Base-by-base conservation (phyloP, 1,284 basidiomycete species). In the Chalciporus sp. region DNA sequence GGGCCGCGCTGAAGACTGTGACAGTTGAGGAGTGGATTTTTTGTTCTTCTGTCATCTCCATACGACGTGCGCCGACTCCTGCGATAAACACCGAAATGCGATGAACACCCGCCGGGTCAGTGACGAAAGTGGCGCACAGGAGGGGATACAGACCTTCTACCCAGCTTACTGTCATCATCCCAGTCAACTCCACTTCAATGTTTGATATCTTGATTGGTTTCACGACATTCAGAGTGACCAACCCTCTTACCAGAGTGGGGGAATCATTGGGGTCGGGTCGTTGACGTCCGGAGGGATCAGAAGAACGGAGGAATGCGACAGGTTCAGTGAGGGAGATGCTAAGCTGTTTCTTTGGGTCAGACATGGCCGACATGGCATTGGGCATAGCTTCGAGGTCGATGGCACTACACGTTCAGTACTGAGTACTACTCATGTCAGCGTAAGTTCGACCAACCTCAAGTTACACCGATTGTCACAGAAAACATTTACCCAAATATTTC, bases 121-220 rank as follows among this genome's bases (percentile, higher is more conserved):
- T 44, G 17, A 9, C 20, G 19, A 14, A 3, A 41, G 27, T 8
- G n/a, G 1, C 23, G 40, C 16, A 45, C 39, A 58, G 31, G 14
- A 19, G 20, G 17, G 31, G 47, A 12, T 8, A 27, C 67, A 19
- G 58, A 94, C 95, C 92, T 80, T 98, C 95, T 14, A 92, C 90
- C 90, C 92, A 95, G 28, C 76, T 73, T 11, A 78, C 79, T 9
- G 73, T 69, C 20, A 81, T 73, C 58, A 82, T 86, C 7, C 92
- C 95, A 44, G 84, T 78, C 29, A 98, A 76, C 60, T 88, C 86
- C 44, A 96, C 79, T 51, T 88, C 83, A 51, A 99, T 95, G 59
- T 85, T 91, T 41, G 89, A 89, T 62, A 99, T 90, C 64, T 85
- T 85, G 37, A 87, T 94, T 0, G 95, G 86, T 68, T 96, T 97